Evolutionary conservation across 148 eudicot species (phyloP), one percentile per base, ranked within the genome.

Genomic region (Vaccinium darrowii): DNA sequence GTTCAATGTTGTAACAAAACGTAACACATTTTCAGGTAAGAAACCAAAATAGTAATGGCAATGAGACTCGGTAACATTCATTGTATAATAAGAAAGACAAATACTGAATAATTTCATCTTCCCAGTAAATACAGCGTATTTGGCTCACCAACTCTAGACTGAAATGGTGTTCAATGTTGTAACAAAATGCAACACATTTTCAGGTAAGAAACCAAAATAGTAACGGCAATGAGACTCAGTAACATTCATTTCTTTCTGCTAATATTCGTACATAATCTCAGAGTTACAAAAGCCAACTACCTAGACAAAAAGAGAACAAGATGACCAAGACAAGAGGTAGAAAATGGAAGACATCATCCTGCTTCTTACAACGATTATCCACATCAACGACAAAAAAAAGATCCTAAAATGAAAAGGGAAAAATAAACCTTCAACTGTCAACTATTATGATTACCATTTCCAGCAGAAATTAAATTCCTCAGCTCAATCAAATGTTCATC

Each of bases 401-500:
- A 85, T 81, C 81, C 74, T 69, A 79, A 50, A 53, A 43, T 50
- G 54, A 23, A 65, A 23, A 65, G 56, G 54, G 43, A 58, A 56
- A 43, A 83, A 47, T 36, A 56, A 65, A 16, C 73, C 76, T 21
- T 62, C 60, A 63, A 80, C 54, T 73, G 30, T 83, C 81, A 83
- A 83, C 86, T 76, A 67, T 54, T 25, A 67, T 81, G 39, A 63
- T 84, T 80, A 84, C 87, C 90, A 83, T 74, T 84, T 84, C 87
- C 84, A 57, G 79, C 77, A 76, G 92, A 91, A 50, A 84, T 87
- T 79, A 91, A 78, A 56, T 87, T 89, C 90, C 88, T 93, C 52
- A 93, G 80, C 89, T 91, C 93, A 71, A 67, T 80, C 86, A 90
- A 90, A 88, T 92, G 92, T 84, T 92, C 94, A 85, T 93, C 94